Evolutionary conservation across 2,329 filamentous ascomycete genomes (phyloP), one percentile per base, ranked within the genome.

Genomic region (Colletotrichum sp.): DNA sequence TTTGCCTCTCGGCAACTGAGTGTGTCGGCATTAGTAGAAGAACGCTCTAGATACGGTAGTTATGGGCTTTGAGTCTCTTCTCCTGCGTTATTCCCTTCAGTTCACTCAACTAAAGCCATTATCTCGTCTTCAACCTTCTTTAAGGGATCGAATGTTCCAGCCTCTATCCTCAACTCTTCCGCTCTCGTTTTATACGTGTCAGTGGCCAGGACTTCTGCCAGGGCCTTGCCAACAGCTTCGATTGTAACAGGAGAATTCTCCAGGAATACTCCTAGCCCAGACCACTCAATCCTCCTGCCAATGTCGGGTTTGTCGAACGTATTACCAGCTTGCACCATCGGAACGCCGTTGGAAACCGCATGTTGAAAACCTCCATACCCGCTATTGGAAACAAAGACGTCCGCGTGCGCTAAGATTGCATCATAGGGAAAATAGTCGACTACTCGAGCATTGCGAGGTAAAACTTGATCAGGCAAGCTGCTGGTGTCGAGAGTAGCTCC

Each of bases 351-450:
- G 34, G 84, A 82, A 4, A 89, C 80, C 4, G 84, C 85, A 71
- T 89, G 87, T 26, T 85, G 83, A 64, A 89, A 84, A 2, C 86
- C 87, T 6, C 88, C 87, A 71, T 88, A 90, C 5, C 88, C 88
- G 13, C 85, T 88, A 64, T 90, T 90, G 13, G 84, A 84, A 18
- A 90, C 82, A 32, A 90, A 88, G 1, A 88, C 83, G 55, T 85
- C 87, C 36, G 83, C 82, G 79, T 88, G 76, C 2, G 85, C 85
- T 2, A 90, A 81, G 1, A 90, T 74, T 0, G 83, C 80, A 72
- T 90, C 87, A 76, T 89, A 90, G 5, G 88, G 84, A 6, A 90
- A 79, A 77, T 88, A 89, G 79, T 90, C 87, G 26, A 86, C 80
- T 6, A 88, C 83, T 12, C 85, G 82, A 1, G 84, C 82, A 77